Percentiles rank a stretch among this genome's conserved stretches.
Conservation (phyloP, 176 grass and related monocot genomes). For the Oryza brachyantha region DNA sequence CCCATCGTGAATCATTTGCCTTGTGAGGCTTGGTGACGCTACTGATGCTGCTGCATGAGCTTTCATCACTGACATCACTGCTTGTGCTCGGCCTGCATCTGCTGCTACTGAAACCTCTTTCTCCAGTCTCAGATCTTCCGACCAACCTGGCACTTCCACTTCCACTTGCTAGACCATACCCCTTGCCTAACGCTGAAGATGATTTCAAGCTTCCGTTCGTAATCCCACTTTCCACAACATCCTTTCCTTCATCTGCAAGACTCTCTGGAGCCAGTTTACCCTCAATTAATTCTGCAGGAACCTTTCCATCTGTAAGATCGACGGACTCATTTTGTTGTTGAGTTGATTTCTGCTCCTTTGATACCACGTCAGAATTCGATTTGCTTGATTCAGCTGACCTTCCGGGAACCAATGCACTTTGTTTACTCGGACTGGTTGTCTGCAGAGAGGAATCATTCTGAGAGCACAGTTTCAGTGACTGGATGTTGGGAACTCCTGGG, state of each 20-base stretch:
- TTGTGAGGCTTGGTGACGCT: constrained; percentile 74
- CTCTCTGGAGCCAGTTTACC: neutral
- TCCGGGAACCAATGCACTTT: neutral
- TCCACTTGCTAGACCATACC: constrained; percentile 25
- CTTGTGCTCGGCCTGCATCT: constrained; percentile 56
- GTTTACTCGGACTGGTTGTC: neutral
- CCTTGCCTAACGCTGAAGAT: constrained; percentile 31
- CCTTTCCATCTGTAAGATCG: neutral
- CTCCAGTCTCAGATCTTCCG: constrained; percentile 38
- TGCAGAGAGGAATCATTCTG: constrained; percentile 35
- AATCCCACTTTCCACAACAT: constrained; percentile 18
- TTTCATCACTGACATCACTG: constrained; percentile 74
- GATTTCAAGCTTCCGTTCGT: constrained; percentile 19
- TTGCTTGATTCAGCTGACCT: constrained; percentile 33
- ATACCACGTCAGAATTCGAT: neutral
- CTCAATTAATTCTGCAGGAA: constrained; percentile 3
- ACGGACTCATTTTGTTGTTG: neutral
- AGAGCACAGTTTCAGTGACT: constrained; percentile 17
- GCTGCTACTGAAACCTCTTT: constrained; percentile 49
- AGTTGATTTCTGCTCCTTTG: constrained; percentile 32
- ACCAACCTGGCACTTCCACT: constrained; percentile 40
- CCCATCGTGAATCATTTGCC: constrained; percentile 72
- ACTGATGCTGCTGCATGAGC: constrained; percentile 67
- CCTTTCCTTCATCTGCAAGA: constrained; percentile 40
- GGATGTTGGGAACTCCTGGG: neutral